Evolutionary conservation across 176 grass and related monocot species (phyloP).

Genomic region (Pontederia paniculata): DNA sequence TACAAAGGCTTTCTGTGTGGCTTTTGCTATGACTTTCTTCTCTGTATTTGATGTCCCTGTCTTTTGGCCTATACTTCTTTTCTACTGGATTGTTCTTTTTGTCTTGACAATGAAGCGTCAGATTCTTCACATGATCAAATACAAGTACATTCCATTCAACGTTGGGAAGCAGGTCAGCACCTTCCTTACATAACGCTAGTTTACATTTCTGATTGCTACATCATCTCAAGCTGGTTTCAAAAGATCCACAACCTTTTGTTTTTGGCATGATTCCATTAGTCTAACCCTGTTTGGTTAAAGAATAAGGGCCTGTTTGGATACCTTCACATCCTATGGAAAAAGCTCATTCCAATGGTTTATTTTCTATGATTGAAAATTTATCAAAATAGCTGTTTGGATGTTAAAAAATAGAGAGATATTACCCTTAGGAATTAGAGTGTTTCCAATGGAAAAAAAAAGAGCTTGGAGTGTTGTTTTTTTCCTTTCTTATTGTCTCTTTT

Average conservation of each 20-base stretch:
- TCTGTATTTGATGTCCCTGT: conserved; percentile 16
- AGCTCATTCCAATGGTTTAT: too few species aligned
- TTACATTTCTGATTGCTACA: neutral
- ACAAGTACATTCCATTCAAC: conserved; percentile 12
- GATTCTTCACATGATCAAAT: conserved; percentile 11
- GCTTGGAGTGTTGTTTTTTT: too few species aligned
- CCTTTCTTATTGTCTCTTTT: too few species aligned
- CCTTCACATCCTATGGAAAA: too few species aligned
- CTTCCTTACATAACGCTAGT: neutral
- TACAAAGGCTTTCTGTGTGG: conserved; percentile 15
- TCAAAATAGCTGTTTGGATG: too few species aligned
- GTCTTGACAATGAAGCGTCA: conserved; percentile 14
- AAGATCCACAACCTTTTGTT: neutral
- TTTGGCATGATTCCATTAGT: too few species aligned
- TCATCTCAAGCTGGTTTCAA: neutral
- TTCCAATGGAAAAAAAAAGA: too few species aligned
- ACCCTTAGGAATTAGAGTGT: too few species aligned
- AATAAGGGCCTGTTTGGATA: too few species aligned
- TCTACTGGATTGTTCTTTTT: conserved; percentile 16
- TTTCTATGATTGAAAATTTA: too few species aligned
- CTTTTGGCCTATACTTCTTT: conserved; percentile 13
- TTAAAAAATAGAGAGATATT: too few species aligned
- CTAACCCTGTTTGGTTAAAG: too few species aligned
- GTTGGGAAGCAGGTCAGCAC: conserved; percentile 10
- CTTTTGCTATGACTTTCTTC: conserved; percentile 14